Evolutionary conservation across 78 protist species (phyloP), one percentile per base, ranked within the genome.

Genomic region (Mastigamoeba balamuthi): DNA sequence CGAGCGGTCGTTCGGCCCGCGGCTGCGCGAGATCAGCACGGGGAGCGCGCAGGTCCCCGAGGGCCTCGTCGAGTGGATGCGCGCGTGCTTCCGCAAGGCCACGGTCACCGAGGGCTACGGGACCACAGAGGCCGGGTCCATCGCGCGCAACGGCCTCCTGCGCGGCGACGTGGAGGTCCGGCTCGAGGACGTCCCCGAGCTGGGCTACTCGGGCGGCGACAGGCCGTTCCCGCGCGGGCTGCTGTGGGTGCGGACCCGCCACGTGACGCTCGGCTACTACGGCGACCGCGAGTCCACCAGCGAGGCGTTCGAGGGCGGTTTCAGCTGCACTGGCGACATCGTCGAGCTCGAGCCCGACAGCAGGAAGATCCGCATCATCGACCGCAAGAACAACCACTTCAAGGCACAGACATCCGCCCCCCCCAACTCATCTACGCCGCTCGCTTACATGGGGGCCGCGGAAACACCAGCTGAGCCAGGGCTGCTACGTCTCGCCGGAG

Each of bases 401-500:
- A 48, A 48, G 58, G n/a, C n/a, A n/a, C n/a, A n/a, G n/a, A n/a
- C n/a, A n/a, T n/a, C n/a, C n/a, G n/a, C n/a, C n/a, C n/a, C n/a
- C n/a, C n/a, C n/a, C n/a, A n/a, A n/a, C n/a, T n/a, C n/a, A n/a
- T n/a, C n/a, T n/a, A n/a, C n/a, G n/a, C n/a, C n/a, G n/a, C n/a
- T n/a, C n/a, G n/a, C n/a, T n/a, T n/a, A n/a, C n/a, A n/a, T n/a
- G n/a, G n/a, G n/a, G n/a, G n/a, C n/a, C n/a, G n/a, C n/a, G n/a
- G n/a, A n/a, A n/a, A n/a, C n/a, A n/a, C 88, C 92, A 94, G 83
- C 52, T 95, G 42, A 66, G 88, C n/a, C 96, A 93, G 43, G 99
- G 99, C 38, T 98, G 95, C 81, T 97, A 94, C 86, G 77, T 97
- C 35, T 92, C 97, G 10, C 84, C 85, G 23, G 97, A 94, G 82